Base-by-base conservation (phyloP, 306 rosid genomes). In the Citrullus colocynthis region DNA sequence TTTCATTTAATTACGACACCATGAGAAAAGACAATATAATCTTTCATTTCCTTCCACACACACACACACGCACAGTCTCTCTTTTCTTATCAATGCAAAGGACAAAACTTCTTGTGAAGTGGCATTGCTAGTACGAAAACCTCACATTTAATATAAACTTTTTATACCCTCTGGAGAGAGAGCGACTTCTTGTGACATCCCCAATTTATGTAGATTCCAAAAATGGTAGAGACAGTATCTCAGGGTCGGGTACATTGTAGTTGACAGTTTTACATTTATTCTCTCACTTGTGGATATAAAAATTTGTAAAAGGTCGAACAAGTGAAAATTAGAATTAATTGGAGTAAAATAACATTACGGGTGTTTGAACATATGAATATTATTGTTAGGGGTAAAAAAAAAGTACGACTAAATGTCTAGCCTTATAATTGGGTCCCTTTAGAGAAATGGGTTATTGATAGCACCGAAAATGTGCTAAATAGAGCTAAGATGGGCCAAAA, bases 91-190 rank as follows among this genome's bases (percentile, higher is more conserved):
- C 76, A 70, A 70, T 18, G 41, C 16, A 2, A 71, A 71, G 20
- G 76, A 71, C 76, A 71, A 21, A 71, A 12, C 7, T 45, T 48
- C 76, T 71, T 71, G 59, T 49, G 76, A 32, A 62, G 39, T 71
- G 9, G n/a, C 76, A 71, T 71, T 71, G 76, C 37, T 10, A 20
- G 56, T 24, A 13, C 55, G 58, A 28, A 21, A 21, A 48, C 34
- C 39, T 71, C 54, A 3, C 37, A 5, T 3, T 8, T 32, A 11
- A 39, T 39, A 18, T 39, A 17, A 6, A 67, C 11, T 67, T 39
- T 39, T 67, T 41, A 5, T 67, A 14, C 12, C 0, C 24, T 44
- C 10, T 30, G 11, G 57, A 70, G 51, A 64, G 72, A 66, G 28
- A 17, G 28, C 28, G 9, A 20, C 4, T 20, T 42, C 55, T 67